phyloP scores from a whole-genome alignment of 2,329 filamentous ascomycete species.

The Neoscytalidium dimidiatum region DNA sequence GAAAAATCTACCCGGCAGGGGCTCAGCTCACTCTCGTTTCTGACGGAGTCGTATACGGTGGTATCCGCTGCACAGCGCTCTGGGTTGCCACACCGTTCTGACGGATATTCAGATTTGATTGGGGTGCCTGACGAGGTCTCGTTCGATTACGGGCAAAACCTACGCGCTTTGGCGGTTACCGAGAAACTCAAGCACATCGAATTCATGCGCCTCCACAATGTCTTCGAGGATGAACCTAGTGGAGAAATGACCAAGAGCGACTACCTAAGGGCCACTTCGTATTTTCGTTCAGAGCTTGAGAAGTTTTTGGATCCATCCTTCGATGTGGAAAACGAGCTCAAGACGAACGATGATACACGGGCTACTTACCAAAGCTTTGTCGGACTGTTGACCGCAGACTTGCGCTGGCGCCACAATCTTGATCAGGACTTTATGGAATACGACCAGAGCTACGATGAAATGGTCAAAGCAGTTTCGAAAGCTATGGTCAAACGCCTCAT shows the following conservation, averaged over 20 bases:
- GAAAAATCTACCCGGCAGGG: constrained; percentile 41
- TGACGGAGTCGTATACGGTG: constrained; percentile 46
- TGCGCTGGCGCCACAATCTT: background rate
- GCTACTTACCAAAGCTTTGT: background rate
- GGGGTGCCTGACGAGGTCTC: background rate
- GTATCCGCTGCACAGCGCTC: no score
- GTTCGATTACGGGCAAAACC: background rate
- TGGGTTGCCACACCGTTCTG: no score
- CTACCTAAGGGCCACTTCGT: background rate
- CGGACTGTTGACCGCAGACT: background rate
- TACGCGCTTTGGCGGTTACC: background rate
- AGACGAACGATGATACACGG: background rate
- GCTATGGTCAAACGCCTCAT: background rate
- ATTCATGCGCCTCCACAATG: background rate
- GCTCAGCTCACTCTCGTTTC: constrained; percentile 45
- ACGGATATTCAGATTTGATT: background rate
- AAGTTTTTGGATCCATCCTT: background rate
- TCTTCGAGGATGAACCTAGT: background rate
- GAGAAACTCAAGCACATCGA: background rate
- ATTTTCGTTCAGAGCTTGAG: background rate
- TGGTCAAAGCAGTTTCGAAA: background rate
- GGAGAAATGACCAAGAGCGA: background rate
- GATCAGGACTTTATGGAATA: background rate
- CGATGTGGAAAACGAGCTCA: background rate
- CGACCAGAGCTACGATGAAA: background rate